Evolutionary conservation across 108 stramenopile genomes (phyloP), one percentile per base, ranked within the genome.

Genomic region (Pseudonitzschia delicatissima): DNA sequence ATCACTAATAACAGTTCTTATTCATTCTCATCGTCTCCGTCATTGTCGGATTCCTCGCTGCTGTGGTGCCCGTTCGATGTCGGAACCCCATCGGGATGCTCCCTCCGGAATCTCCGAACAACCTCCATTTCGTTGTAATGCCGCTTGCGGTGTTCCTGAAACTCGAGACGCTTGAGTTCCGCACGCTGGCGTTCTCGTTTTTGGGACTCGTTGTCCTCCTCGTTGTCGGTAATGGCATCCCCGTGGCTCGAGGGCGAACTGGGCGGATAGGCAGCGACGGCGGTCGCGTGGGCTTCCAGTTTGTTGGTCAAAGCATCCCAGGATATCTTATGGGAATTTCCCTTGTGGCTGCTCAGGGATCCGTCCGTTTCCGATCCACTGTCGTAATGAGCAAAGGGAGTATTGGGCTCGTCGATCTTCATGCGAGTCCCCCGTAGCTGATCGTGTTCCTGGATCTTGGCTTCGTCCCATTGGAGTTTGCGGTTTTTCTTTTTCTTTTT

Each of bases 351-450:
- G 57, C 11, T 31, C 13, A 67, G 62, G 17, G 62, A 64, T 1
- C 74, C 74, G 31, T 75, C 74, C 50, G 86, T 83, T 80, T 90
- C 88, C 33, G 73, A 79, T 17, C 86, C 78, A 49, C 81, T 76
- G 45, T 93, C 92, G 64, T 93, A 91, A 60, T 88, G 72, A 11
- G 78, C 70, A 77, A 81, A 93, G 33, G 92, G 92, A 17, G 92
- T 93, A 62, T 93, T 85, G 48, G 92, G 88, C 76, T 93, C 92
- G 39, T 93, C 89, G 62, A 93, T 93, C 78, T 90, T 90, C 92
- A 90, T 90, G 37, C 92, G 68, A 29, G 92, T 93, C 27, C 92
- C 92, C 20, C 92, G 82, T 26, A 93, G 64, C 61, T 81, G 70
- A 73, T 93, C 87, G 58, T 93, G 92, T 62, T 93, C 92, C 71